Base-by-base conservation (phyloP, 495 filamentous ascomycete species). In the Thozetella sp. region DNA sequence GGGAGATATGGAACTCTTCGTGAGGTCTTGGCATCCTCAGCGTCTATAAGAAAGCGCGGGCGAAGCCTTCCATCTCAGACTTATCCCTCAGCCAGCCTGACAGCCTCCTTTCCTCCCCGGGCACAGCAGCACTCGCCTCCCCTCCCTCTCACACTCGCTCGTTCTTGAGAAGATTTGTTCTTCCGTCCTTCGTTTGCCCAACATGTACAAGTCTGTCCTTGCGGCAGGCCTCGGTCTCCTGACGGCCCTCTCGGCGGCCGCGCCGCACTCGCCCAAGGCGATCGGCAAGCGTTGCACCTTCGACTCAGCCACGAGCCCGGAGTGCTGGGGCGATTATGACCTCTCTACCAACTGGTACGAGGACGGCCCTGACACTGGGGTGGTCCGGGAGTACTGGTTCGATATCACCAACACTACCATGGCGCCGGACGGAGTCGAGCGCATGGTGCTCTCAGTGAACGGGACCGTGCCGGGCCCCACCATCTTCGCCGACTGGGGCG, bases 401-500 rank as follows among this genome's bases (percentile, higher is more conserved):
- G 58, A 50, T 6, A 30, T 71, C 43, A 26, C 52, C n/a, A 67
- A 68, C 43, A 61, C 48, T 1, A 67, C 63, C 4, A 15, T 60
- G n/a, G 67, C 63, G 9, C 68, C 68, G 3, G 69, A 72, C 54
- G 69, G 69, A 22, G 63, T 64, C 23, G 17, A 53, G 15, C 61
- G 61, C 26, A 15, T 53, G 13, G 59, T 60, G 22, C 59, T 67
- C 54, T 51, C 65, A 15, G 30, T 69, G 25, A 72, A 72, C 48
- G 67, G 64, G 12, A 27, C 24, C 23, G 65, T 72, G 13, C 70
- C 70, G 2, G 69, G 70, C 15, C 70, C 70, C 19, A 43, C 60
- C 4, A 58, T 73, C 51, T 53, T 63, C 53, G 70, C 67, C 3
- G 61, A 63, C 53, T 73, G 70, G 70, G 70, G 70, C 13, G 70